Conservation (phyloP, 2,329 filamentous ascomycete species). For the Neophaeococcomyces aloes region DNA sequence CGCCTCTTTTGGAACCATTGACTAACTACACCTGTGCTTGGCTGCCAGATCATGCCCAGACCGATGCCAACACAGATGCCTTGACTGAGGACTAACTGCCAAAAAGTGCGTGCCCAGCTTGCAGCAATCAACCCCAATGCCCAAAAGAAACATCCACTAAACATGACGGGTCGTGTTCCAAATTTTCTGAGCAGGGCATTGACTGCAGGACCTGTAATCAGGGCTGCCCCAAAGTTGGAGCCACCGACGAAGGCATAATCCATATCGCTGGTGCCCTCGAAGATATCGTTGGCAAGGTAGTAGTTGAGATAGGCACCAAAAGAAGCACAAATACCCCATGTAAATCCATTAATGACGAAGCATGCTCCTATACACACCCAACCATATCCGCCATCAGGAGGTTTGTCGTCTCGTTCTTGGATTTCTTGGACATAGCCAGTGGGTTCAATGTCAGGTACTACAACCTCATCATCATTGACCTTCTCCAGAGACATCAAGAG, state of each 20-base stretch:
- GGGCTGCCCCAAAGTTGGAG: constrained; percentile 21
- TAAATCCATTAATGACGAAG: constrained; percentile 26
- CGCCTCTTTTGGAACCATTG: constrained; percentile 27
- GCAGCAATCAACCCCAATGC: constrained; percentile 22
- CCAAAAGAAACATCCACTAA: constrained; percentile 18
- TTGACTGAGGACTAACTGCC: constrained; percentile 23
- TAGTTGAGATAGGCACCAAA: constrained; percentile 37
- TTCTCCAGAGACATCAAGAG: constrained; percentile 4
- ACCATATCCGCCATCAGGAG: constrained; percentile 26
- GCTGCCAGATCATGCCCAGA: constrained; percentile 22
- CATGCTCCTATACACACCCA: constrained; percentile 24
- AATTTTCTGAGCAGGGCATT: constrained; percentile 20
- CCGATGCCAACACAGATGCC: constrained; percentile 24
- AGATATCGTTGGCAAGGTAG: constrained; percentile 28
- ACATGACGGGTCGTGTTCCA: constrained; percentile 21
- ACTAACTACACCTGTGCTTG: constrained; percentile 20
- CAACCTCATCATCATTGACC: background rate
- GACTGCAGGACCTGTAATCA: constrained; percentile 23
- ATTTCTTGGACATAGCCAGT: constrained; percentile 2
- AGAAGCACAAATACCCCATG: constrained; percentile 26
- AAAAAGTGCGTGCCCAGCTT: constrained; percentile 21
- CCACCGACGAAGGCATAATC: constrained; percentile 28
- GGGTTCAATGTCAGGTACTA: constrained; percentile 6
- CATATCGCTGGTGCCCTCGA: constrained; percentile 20
- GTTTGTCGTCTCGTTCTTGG: constrained; percentile 10